Conservation (phyloP, 2,329 filamentous ascomycete species). For the Neofusicoccum laricinum region DNA sequence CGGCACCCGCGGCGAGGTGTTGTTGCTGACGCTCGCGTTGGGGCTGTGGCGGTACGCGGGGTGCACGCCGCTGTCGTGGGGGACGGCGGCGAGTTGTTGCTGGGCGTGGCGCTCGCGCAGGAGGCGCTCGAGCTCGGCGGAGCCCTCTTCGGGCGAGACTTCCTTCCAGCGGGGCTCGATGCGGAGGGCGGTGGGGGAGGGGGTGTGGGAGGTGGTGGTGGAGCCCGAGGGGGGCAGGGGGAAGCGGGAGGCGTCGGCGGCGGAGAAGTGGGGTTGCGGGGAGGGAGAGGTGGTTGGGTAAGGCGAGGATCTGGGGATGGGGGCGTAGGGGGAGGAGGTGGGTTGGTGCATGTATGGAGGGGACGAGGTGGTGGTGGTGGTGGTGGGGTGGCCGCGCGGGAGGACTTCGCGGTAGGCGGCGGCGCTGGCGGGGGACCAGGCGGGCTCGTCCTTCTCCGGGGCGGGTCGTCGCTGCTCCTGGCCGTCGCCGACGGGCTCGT, state of each 20-base stretch:
- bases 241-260: not conserved
- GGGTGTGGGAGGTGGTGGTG: not conserved
- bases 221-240: not conserved
- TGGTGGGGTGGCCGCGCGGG: slow-evolving; percentile 25
- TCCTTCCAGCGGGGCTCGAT: not conserved
- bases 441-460: not conserved
- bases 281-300: not conserved
- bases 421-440: not conserved
- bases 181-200: not conserved
- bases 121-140: not conserved
- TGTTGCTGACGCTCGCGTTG: not conserved
- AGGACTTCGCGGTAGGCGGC: slow-evolving; percentile 33
- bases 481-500: slow-evolving; percentile 5
- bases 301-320: too few relatives aligned
- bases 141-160: not conserved
- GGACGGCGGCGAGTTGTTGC: not conserved
- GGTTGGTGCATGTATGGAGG: not conserved
- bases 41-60: not conserved
- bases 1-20: not conserved
- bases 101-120: not conserved
- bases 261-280: not conserved
- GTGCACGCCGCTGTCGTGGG: slow-evolving; percentile 1
- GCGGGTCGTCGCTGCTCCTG: not conserved
- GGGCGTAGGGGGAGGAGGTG: not conserved
- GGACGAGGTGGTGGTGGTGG: not conserved